Base-by-base conservation (phyloP, 768 basidiomycete genomes). In the Termitomyces sp. region DNA sequence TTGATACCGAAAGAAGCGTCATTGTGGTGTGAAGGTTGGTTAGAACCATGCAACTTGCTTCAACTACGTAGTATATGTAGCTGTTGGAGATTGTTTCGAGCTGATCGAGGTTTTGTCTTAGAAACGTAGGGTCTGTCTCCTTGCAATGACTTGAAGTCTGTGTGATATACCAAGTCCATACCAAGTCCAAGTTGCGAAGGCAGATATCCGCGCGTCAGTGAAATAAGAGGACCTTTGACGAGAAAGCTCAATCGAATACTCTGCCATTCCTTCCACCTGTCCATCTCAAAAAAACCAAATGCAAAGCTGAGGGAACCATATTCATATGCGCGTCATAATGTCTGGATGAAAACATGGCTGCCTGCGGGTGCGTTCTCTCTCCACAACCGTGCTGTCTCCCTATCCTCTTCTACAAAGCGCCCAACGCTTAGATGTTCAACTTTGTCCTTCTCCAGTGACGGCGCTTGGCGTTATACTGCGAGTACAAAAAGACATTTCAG, bases 361-460 rank as follows among this genome's bases (percentile, higher is more conserved):
- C 57, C 60, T 61, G 59, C 53, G 60, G 53, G 54, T 53, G 34
- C 55, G 29, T 52, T 53, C 24, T 39, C 46, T 54, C 53, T 58
- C 55, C 6, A 18, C 42, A 32, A 16, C 41, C 39, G 3, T 29
- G 24, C 37, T 8, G 12, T 8, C 36, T 36, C 48, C 54, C 13
- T n/a, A 46, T 16, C 22, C 42, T 53, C 51, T 27, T 46, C 58
- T 47, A 22, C 50, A 44, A 49, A 52, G 36, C 26, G 29, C 32
- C 18, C 44, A 37, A 34, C 26, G 59, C 65, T 80, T 86, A 96
- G 75, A 97, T 88, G 83, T 95, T 95, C 79, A 98, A 86, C 83
- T 98, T 98, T 63, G 96, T 98, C 76, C 96, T 89, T 72, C 96
- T 85, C 96, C 96, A 99, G 83, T 99, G 96, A 73, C 96, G 90